These are phyloP conservation scores for Hygrocybe coccinea DNA, from an alignment of 768 basidiomycete species.

Conservation along the genomic window DNA sequence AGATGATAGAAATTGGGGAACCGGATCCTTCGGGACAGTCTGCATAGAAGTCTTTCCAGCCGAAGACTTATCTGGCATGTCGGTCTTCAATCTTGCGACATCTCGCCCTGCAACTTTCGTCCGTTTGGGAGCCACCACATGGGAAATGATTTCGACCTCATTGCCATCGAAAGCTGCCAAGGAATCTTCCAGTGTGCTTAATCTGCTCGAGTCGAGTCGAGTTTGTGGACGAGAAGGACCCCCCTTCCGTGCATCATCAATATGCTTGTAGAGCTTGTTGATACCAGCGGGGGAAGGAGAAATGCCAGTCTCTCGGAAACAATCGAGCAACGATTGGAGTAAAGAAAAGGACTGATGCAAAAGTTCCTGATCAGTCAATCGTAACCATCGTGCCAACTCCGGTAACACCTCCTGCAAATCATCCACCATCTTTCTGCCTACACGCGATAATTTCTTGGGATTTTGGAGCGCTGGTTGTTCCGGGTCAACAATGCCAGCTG, in stretches of 20 bases:
- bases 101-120: neutral
- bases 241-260: slow-evolving; percentile 54
- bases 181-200: slow-evolving; percentile 62
- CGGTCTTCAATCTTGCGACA: slow-evolving; percentile 8
- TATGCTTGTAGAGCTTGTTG: slow-evolving; percentile 61
- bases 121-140: slow-evolving; percentile 18
- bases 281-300: slow-evolving; percentile 53
- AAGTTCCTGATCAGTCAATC: slow-evolving; percentile 88
- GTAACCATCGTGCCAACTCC: slow-evolving; percentile 81
- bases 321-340: slow-evolving; percentile 69
- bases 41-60: too few species aligned
- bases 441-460: slow-evolving; percentile 46
- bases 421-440: slow-evolving; percentile 70
- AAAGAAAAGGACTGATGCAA: slow-evolving; percentile 85
- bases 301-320: slow-evolving; percentile 61
- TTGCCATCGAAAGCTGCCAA: slow-evolving; percentile 62
- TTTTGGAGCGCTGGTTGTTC: slow-evolving; percentile 27
- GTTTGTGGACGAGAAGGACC: slow-evolving; percentile 45
- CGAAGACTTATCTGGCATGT: neutral
- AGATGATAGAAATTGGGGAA: too few species aligned
- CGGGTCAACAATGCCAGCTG: slow-evolving; percentile 41
- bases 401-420: slow-evolving; percentile 74
- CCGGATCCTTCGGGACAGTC: too few species aligned
- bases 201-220: slow-evolving; percentile 51
- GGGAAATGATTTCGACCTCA: slow-evolving; percentile 52